Conservation (phyloP, 139 green algal species). For the Tetraselmis striata region DNA sequence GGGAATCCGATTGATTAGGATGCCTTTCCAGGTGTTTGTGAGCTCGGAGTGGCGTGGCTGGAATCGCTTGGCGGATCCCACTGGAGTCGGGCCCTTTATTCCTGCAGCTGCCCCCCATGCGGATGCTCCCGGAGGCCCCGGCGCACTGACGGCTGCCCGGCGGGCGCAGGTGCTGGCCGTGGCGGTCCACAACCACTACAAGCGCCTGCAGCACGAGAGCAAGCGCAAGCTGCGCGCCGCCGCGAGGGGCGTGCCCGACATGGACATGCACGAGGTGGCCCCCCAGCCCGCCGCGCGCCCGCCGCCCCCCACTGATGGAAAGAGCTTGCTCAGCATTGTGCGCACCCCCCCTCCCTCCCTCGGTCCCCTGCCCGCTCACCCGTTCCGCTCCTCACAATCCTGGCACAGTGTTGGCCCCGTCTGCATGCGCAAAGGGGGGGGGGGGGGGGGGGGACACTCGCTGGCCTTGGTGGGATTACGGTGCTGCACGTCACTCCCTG, state of each 20-base stretch:
- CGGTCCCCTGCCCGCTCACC: slow-evolving; percentile 6
- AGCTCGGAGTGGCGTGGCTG: no score
- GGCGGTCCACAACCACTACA: slow-evolving; percentile 88
- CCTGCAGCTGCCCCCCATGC: no score
- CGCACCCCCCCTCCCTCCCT: not conserved
- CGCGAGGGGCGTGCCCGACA: not conserved
- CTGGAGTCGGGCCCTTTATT: no score
- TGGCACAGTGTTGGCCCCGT: not conserved
- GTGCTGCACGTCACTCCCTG: no score
- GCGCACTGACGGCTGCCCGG: no score
- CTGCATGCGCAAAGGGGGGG: not conserved
- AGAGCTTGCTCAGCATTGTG: not conserved
- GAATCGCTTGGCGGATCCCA: no score
- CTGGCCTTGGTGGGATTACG: no score
- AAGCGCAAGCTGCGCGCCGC: slow-evolving; percentile 18
- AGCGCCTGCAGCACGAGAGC: slow-evolving; percentile 48
- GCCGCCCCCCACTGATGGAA: not conserved
- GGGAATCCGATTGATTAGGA: no score
- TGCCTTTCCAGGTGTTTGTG: no score
- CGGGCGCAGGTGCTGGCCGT: slow-evolving; percentile 73
- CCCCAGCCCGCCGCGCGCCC: not conserved
- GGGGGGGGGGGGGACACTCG: no score
- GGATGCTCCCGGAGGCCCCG: no score
- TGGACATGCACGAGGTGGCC: slow-evolving; percentile 2
- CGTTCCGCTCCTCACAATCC: not conserved